Evolutionary conservation across 805 yeast species (phyloP), one percentile per base, ranked within the genome.

Genomic region (Ascoidea asiatica): DNA sequence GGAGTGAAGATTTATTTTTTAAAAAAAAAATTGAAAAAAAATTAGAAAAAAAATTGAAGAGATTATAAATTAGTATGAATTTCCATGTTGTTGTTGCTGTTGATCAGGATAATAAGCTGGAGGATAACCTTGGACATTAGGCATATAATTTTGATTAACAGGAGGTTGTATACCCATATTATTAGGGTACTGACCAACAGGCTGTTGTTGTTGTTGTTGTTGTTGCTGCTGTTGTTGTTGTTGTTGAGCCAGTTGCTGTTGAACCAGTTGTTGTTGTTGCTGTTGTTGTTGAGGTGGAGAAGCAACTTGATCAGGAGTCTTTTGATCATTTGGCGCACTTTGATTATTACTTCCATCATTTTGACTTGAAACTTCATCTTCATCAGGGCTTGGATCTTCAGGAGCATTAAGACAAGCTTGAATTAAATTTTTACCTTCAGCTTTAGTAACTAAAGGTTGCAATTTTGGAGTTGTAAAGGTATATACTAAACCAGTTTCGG

Each of bases 391-490:
- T 8, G 78, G 77, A 50, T 82, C 90, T 57, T 87, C 95, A n/a
- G 96, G 95, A 6, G 97, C 97, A 62, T 90, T 88, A 58, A 90
- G 70, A 62, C 98, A 92, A 13, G 96, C 95, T 68, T 92, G 97
- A 57, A 90, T 90, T 57, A 90, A 75, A 64, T 89, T 89, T 64
- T 92, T 89, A 53, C 98, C 98, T 67, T 92, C 98, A 43, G 94
- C 82, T 65, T 90, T 89, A 38, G 97, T 92, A 44, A 92, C 98
- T 55, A 92, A 75, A 6, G 98, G 98, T 66, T 92, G 97, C 59
- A 92, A 78, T 65, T 92, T 92, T 47, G 98, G 98, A n/a, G 98
- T 92, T 46, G 97, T 90, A 63, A 92, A 92, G 19, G 98, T 92
- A 65, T 92, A 92, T 45, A 92, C 98, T 50, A 92, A 77, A 15